Percentiles rank a stretch among this genome's conserved stretches.
phyloP scores from a whole-genome alignment of 495 filamentous ascomycete species.

The Mycothermus thermophilus region DNA sequence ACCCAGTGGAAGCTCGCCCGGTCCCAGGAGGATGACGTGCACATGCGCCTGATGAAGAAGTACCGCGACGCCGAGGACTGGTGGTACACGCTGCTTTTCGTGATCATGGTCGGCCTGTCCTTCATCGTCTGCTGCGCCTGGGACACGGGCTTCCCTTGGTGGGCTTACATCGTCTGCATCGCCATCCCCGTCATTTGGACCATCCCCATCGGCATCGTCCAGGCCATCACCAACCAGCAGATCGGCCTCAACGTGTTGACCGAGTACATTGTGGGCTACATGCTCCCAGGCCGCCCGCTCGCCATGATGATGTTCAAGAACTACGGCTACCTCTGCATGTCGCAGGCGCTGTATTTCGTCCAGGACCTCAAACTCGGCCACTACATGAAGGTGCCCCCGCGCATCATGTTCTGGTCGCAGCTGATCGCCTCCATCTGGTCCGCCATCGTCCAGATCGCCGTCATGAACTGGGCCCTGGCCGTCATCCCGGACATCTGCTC shows the following conservation, averaged over 20 bases:
- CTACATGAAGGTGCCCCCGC: constrained; percentile 57
- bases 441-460: constrained; percentile 50
- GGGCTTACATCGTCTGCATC: constrained; percentile 51
- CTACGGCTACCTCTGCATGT: constrained; percentile 55
- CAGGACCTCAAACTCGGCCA: constrained; percentile 48
- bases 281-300: constrained; percentile 48
- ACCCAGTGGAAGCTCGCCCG: constrained; percentile 34
- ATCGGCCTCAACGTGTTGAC: constrained; percentile 55
- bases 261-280: constrained; percentile 58
- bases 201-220: constrained; percentile 43
- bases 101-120: constrained; percentile 30
- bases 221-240: constrained; percentile 53
- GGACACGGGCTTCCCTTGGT: constrained; percentile 49
- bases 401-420: constrained; percentile 52
- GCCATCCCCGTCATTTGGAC: constrained; percentile 40
- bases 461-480: constrained; percentile 53
- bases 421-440: constrained; percentile 49
- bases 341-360: constrained; percentile 33
- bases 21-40: constrained; percentile 51
- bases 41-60: constrained; percentile 48
- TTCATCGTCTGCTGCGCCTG: constrained; percentile 44
- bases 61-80: constrained; percentile 42
- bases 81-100: constrained; percentile 38
- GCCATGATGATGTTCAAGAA: constrained; percentile 58
- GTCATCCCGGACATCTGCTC: constrained; percentile 47